These are phyloP conservation scores for Pulveroboletus sp. DNA, from an alignment of 768 basidiomycete species.

Conservation along the genomic window DNA sequence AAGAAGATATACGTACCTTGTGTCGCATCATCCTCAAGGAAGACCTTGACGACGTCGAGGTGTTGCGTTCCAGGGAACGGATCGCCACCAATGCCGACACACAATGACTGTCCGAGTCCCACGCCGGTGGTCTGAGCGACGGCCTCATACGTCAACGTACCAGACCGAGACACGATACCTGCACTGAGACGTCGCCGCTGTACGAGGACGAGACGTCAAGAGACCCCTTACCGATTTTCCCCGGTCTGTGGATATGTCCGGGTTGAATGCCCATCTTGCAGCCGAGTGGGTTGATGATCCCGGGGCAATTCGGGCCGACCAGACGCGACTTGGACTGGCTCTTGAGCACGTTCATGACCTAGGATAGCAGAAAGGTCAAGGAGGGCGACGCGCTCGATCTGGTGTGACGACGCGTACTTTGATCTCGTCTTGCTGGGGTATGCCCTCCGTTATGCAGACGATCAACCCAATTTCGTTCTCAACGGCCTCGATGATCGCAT, in stretches of 20 bases:
- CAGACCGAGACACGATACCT: constrained; percentile 95
- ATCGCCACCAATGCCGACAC: constrained; percentile 96
- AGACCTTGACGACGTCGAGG: constrained; percentile 92
- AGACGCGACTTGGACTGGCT: constrained; percentile 92
- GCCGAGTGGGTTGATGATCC: constrained; percentile 93
- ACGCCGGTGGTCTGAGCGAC: constrained; percentile 95
- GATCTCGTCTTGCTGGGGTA: constrained; percentile 96
- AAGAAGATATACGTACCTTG: constrained; percentile 53
- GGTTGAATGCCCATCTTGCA: constrained; percentile 99
- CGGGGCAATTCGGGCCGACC: constrained; percentile 98
- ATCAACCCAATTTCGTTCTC: constrained; percentile 97
- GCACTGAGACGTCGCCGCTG: not conserved
- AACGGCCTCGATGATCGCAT: constrained; percentile 98
- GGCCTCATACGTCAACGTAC: constrained; percentile 96
- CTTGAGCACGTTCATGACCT: constrained; percentile 93
- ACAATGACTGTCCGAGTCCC: constrained; percentile 94
- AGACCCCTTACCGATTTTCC: constrained; percentile 74
- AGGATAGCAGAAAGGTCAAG: not conserved
- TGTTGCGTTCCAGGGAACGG: constrained; percentile 97
- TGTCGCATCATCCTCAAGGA: constrained; percentile 91
- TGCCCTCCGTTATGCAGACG: constrained; percentile 98
- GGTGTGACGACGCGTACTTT: constrained; percentile 44
- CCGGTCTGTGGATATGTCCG: constrained; percentile 95
- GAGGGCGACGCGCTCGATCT: not conserved
- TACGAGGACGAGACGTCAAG: not conserved